Base-by-base conservation (phyloP, 2,329 filamentous ascomycete genomes). In the Fusarium sp. region DNA sequence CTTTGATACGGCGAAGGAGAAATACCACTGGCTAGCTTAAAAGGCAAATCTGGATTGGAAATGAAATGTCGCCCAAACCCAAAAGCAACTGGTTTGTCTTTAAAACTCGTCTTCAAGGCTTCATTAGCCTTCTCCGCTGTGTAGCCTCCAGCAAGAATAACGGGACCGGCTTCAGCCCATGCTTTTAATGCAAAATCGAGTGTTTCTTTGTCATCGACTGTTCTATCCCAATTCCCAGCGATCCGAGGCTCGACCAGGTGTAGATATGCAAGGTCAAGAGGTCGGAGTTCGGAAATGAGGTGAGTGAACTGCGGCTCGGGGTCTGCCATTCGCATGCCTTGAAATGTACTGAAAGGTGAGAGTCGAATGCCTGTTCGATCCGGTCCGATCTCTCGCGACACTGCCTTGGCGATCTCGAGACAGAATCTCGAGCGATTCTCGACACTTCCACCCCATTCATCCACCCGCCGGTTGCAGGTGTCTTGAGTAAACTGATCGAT, bases 271-370 rank as follows among this genome's bases (percentile, higher is more conserved):
- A 92, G 79, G 4, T 83, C 81, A 6, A 90, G 75, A 37, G 80
- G 76, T 54, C 83, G 84, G 30, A 89, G 76, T 51, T 84, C 79
- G 32, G 78, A 71, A 20, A 87, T 80, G 19, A 91, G 73, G 68
- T 91, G 79, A 1, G 78, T 79, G 72, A 91, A 92, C 62, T 92
- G 88, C 1, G 88, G 85, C 8, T 86, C 69, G 0, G 89, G 88
- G 2, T 56, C 52, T 1, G 91, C 82, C 3, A 90, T 90, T 3
- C 79, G 77, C 89, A 91, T 89, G 37, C 82, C 83, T 62, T 91
- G 87, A 78, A 88, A 91, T 0, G 77, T 76, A 48, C 82, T 85
- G 77, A 83, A 91, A 0, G 89, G 89, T 6, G 81, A 85, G 10
- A 92, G 75, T 4, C 89, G 83, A 43, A 90, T 83, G 3, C 81